Percentiles rank a stretch among this genome's conserved stretches.
phyloP scores from a whole-genome alignment of 805 yeast genomes.

The Candida coquimbonensis region DNA sequence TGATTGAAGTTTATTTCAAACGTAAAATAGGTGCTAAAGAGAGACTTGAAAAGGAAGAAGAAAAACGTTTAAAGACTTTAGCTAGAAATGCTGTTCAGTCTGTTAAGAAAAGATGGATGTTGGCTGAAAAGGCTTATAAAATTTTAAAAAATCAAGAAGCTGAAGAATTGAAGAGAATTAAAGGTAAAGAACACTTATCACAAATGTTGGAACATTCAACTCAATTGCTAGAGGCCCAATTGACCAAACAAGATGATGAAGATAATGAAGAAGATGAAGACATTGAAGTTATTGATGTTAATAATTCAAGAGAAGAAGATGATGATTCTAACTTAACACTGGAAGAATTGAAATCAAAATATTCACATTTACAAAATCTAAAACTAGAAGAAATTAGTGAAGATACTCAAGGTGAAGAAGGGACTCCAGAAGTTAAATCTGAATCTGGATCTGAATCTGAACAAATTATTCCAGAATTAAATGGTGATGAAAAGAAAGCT shows the following conservation, averaged over 20 bases:
- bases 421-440: conserved; percentile 14
- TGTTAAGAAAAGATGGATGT: conserved; percentile 83
- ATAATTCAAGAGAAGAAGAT: conserved; percentile 6
- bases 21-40: conserved; percentile 86
- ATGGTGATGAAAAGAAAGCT: conserved; percentile 19
- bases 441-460: conserved; percentile 17
- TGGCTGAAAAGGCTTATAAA: conserved; percentile 76
- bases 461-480: conserved; percentile 11
- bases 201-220: conserved; percentile 90
- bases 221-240: conserved; percentile 79
- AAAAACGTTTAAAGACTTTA: conserved; percentile 56
- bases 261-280: conserved; percentile 18
- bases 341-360: conserved; percentile 22
- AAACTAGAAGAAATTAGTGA: conserved; percentile 25
- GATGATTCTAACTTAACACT: conserved; percentile 24
- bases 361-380: conserved; percentile 20
- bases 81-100: conserved; percentile 81
- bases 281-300: conserved; percentile 26
- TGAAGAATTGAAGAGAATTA: conserved; percentile 69
- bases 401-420: conserved; percentile 14
- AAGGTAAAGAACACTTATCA: conserved; percentile 81
- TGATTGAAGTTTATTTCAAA: conserved; percentile 83
- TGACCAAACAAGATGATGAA: conserved; percentile 35
- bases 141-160: conserved; percentile 70
- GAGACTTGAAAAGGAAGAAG: conserved; percentile 66